A percentile compares a stretch with the other conserved stretches of the same genome.
phyloP scores from a whole-genome alignment of 2,329 filamentous ascomycete genomes.

The Colletotrichum sublineola region DNA sequence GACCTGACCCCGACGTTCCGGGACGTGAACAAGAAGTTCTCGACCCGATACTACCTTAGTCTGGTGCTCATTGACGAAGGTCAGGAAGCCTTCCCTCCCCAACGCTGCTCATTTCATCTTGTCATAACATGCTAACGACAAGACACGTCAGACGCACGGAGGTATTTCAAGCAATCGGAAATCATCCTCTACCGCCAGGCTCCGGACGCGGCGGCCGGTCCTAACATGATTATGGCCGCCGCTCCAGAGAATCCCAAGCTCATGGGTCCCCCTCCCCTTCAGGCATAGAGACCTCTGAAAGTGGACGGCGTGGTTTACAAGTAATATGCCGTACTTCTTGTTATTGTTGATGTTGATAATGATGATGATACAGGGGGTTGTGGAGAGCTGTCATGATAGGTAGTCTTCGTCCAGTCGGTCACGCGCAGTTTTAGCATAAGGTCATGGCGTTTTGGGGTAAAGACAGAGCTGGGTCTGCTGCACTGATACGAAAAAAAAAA shows the following conservation, averaged over 20 bases:
- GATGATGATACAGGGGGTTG: background rate
- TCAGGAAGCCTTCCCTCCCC: conserved; percentile 52
- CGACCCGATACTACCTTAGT: conserved; percentile 96
- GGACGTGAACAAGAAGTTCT: conserved; percentile 99
- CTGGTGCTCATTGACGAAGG: conserved; percentile 96
- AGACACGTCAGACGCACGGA: conserved; percentile 78
- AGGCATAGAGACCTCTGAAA: conserved; percentile 24
- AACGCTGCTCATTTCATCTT: conserved; percentile 25
- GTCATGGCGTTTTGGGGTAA: conserved; percentile 55
- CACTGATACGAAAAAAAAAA: conserved; percentile 44
- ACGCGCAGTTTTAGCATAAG: conserved; percentile 53
- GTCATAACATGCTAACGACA: conserved; percentile 11
- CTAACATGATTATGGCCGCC: conserved; percentile 54
- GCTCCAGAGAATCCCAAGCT: conserved; percentile 62
- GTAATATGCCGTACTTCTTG: conserved; percentile 16
- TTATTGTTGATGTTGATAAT: background rate
- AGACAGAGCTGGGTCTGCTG: conserved; percentile 44
- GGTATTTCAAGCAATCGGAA: conserved; percentile 99
- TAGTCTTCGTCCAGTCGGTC: conserved; percentile 26
- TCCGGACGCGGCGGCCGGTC: conserved; percentile 65
- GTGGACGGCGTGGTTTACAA: conserved; percentile 17
- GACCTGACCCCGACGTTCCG: conserved; percentile 98
- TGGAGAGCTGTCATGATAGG: conserved; percentile 29
- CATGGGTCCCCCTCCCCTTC: conserved; percentile 51
- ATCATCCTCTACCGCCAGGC: conserved; percentile 95